Evolutionary conservation across 1,139 yeast species (phyloP).

Genomic region (Suhomyces bolitotheri): DNA sequence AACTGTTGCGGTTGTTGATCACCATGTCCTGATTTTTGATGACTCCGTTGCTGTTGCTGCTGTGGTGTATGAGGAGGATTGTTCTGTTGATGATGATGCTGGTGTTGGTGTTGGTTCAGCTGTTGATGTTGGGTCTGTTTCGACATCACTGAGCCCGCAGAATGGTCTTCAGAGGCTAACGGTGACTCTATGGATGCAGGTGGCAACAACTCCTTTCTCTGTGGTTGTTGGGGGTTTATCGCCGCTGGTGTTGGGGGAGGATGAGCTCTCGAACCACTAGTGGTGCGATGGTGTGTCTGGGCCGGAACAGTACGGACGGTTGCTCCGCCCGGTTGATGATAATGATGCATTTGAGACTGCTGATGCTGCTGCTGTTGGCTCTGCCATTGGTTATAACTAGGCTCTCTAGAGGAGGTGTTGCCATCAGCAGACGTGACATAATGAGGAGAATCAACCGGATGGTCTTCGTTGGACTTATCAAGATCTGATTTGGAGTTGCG

Average conservation of each 20-base stretch:
- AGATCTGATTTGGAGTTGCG: slow-evolving; percentile 24
- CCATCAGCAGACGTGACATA: slow-evolving; percentile 14
- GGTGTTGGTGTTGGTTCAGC: slow-evolving; percentile 12
- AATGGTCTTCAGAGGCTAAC: slow-evolving; percentile 6
- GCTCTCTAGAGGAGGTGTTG: slow-evolving; percentile 24
- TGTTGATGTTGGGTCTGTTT: slow-evolving; percentile 14
- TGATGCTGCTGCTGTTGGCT: slow-evolving; percentile 13
- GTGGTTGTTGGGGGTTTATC: slow-evolving; percentile 13
- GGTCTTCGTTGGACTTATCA: slow-evolving; percentile 12
- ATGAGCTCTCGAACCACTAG: slow-evolving; percentile 12
- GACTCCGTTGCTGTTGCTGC: slow-evolving; percentile 20
- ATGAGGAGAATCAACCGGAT: slow-evolving; percentile 20
- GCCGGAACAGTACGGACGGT: slow-evolving; percentile 16
- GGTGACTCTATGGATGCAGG: slow-evolving; percentile 28
- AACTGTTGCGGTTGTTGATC: slow-evolving; percentile 49
- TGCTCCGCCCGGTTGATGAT: slow-evolving; percentile 13
- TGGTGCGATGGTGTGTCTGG: slow-evolving; percentile 22
- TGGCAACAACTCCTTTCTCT: slow-evolving; percentile 25
- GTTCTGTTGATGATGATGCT: slow-evolving; percentile 11
- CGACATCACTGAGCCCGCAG: slow-evolving; percentile 3
- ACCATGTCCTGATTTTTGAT: slow-evolving; percentile 22
- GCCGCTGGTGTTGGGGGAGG: slow-evolving; percentile 10
- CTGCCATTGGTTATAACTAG: slow-evolving; percentile 18
- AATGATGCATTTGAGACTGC: slow-evolving; percentile 13
- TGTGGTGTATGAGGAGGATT: slow-evolving; percentile 9